Evolutionary conservation across 441 rosid species (phyloP), one percentile per base, ranked within the genome.

Genomic region (Mallotus repandus): DNA sequence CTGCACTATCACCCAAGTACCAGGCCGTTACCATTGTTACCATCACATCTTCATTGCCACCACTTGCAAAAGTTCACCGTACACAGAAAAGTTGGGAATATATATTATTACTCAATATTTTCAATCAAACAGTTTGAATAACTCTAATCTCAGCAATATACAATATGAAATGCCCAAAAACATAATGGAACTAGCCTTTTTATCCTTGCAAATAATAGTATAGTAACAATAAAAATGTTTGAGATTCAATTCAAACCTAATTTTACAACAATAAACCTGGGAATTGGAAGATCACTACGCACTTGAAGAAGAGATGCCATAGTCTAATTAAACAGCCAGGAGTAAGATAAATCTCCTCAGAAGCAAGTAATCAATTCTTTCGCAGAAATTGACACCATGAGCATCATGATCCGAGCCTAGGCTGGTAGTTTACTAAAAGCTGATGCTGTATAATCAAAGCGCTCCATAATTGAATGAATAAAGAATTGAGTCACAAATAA

Each of bases 391-490:
- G 55, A 46, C 45, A 50, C 12, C 50, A 46, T 4, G 46, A 52
- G 59, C 32, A 50, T 52, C 45, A 22, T 46, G 41, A 65, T 29
- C 53, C 2, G 15, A 49, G 11, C 53, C 53, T 49, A 50, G 29
- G 8, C n/a, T 62, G 11, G 60, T 14, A 45, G 29, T 21, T 57
- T 12, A 43, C 64, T 19, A 53, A 8, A 21, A 22, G 57, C 21
- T 25, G 18, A 58, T 50, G 54, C 32, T 57, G 54, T 18, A 32
- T 64, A 61, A 49, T n/a, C 21, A 25, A 18, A 15, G 3, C 4
- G 53, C 38, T 63, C 21, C 21, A 75, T 13, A 9, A 64, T 66
- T 22, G 21, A 78, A 81, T 74, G 76, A 78, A 81, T 66, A 74
- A 78, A 74, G 78, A 82, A 81, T 64, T n/a, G 9, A 25, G 15